Base-by-base conservation (phyloP, 2,329 filamentous ascomycete genomes). In the Aspergillus fischeri region DNA sequence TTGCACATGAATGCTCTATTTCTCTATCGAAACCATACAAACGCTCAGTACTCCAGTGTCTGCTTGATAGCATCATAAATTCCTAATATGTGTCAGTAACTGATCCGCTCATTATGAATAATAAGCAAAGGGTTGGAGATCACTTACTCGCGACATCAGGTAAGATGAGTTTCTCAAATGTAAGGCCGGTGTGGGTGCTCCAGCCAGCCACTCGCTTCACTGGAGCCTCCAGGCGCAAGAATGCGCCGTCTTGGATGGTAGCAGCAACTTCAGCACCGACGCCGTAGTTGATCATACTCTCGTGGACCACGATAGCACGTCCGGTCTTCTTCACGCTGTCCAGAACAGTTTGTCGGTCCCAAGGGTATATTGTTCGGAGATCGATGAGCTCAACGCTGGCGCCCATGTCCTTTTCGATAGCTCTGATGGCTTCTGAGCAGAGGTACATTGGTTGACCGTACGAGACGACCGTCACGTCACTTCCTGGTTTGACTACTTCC, bases 391-490 rank as follows among this genome's bases (percentile, higher is more conserved):
- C 92, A 17, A 92, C 83, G 4, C 83, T 88, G 54, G 92, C 83
- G 6, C 88, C 90, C 9, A 89, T 79, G 49, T 91, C 81, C 62
- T 91, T 91, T 71, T 91, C 85, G 4, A 90, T 88, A 24, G 86
- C 86, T 58, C 86, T 82, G 60, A 96, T 88, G 0, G 92, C 92
- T 4, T 84, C 81, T 52, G 86, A 85, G 72, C 91, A 96, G 44
- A 87, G 88, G 73, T 96, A 97, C 21, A 97, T 76, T 20, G 92
- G 92, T 64, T 94, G 91, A 8, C 92, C 92, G 67, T 96, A 97
- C 0, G 90, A 94, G 14, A 97, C 81, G 27, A 97, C 80, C 0
- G 92, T 97, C 20, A 96, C 72, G 62, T 96, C 86, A 53, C 84
- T 87, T 48, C 92, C 92, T 54, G 86, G 79, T 73, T 92, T 93